These are phyloP conservation scores for Hypoxylon sp. DNA, from an alignment of 2,329 filamentous ascomycete genomes.

Conservation along the genomic window DNA sequence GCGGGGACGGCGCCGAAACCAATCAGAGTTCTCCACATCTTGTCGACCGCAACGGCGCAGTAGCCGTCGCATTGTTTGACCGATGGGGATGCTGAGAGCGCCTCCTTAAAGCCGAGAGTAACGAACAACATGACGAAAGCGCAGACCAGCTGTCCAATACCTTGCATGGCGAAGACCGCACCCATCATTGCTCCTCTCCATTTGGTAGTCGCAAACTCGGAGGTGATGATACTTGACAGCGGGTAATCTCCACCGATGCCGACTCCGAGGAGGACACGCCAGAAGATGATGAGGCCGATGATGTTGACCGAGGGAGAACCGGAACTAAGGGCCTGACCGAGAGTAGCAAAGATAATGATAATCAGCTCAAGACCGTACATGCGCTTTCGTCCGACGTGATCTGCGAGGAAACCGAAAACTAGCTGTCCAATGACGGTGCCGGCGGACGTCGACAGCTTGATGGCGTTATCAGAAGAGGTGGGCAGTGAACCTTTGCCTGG, in stretches of 20 bases:
- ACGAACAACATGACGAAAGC: constrained; percentile 83
- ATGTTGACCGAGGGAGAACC: constrained; percentile 73
- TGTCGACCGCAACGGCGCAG: constrained; percentile 80
- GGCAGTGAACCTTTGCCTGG: constrained; percentile 71
- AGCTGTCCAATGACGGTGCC: constrained; percentile 88
- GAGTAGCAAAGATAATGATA: constrained; percentile 82
- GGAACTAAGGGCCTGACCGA: constrained; percentile 77
- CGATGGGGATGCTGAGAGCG: constrained; percentile 65
- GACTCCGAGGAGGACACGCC: constrained; percentile 81
- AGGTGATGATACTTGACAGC: constrained; percentile 85
- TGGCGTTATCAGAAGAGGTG: constrained; percentile 78
- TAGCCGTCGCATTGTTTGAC: constrained; percentile 71
- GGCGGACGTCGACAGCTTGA: constrained; percentile 86
- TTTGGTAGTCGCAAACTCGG: constrained; percentile 87
- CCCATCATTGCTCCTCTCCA: constrained; percentile 92
- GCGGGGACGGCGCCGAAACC: constrained; percentile 85
- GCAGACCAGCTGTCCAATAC: constrained; percentile 81
- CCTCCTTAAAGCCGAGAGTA: constrained; percentile 77
- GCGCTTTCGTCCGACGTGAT: constrained; percentile 80
- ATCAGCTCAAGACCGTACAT: constrained; percentile 83
- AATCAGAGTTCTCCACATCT: constrained; percentile 88
- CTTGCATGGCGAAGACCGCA: constrained; percentile 88
- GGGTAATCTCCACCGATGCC: constrained; percentile 85
- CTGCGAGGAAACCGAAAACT: constrained; percentile 82
- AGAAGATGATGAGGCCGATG: constrained; percentile 80